Evolutionary conservation across 2,329 filamentous ascomycete genomes (phyloP).

Genomic region (Thielaviopsis musarum): DNA sequence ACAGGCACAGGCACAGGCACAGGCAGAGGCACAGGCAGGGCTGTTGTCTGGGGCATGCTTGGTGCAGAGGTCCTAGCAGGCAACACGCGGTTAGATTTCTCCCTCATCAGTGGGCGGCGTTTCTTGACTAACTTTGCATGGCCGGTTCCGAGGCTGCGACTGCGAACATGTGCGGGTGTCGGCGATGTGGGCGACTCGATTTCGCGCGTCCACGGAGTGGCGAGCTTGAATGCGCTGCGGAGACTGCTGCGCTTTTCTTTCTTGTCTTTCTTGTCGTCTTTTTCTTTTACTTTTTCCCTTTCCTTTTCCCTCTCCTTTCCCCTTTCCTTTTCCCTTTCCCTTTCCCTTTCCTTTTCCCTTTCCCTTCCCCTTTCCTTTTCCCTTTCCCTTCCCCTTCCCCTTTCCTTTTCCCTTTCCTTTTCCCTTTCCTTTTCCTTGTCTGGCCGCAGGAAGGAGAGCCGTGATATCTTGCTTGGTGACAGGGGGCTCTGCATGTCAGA

Average conservation of each 20-base stretch:
- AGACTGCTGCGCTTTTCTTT: slow-evolving; percentile 6
- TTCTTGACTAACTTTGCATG: slow-evolving; percentile 8
- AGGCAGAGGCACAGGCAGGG: too few species aligned
- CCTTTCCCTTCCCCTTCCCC: too few species aligned
- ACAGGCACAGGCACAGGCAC: too few species aligned
- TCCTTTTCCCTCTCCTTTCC: too few species aligned
- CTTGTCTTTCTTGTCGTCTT: neutral
- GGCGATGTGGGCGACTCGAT: neutral
- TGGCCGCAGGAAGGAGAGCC: neutral
- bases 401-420: too few species aligned
- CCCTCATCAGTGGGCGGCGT: neutral
- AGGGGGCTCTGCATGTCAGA: neutral
- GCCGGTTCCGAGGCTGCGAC: neutral
- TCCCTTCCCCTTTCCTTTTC: too few species aligned
- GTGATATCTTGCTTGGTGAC: neutral
- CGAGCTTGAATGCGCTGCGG: slow-evolving; percentile 6
- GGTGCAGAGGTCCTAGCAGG: too few species aligned
- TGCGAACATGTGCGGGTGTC: neutral
- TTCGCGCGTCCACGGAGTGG: neutral
- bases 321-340: too few species aligned
- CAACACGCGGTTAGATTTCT: too few species aligned
- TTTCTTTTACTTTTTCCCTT: neutral
- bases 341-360: too few species aligned
- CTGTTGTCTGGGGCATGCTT: too few species aligned
- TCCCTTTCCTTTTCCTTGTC: too few species aligned